Base-by-base conservation (phyloP, 305 asterid species). In the Nicotiana rustica region DNA sequence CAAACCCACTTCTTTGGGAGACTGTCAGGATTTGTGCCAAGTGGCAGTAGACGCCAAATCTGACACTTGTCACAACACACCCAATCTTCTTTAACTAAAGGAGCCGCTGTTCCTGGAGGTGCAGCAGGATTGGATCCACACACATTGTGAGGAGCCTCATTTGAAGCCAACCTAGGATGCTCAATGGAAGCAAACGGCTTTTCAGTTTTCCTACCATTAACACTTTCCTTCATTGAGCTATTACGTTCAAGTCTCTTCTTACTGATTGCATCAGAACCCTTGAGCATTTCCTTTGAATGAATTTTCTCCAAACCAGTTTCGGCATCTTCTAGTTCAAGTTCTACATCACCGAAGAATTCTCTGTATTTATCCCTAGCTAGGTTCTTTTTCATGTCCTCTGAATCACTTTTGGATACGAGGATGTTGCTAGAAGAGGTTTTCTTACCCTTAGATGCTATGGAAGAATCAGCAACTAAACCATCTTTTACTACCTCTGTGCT, bases 31-130 rank as follows among this genome's bases (percentile, higher is more conserved):
- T 93, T 89, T 78, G 88, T 95, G 79, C 92, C 98, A 69, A 88
- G 93, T 78, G 99, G 99, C 87, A 95, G 96, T 87, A 97, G 94
- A 85, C 99, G 89, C 99, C 99, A 97, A 79, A 73, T 85, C 78
- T 87, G 89, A 87, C 99, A 97, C 89, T 91, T 93, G 83, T 97
- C 99, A 78, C 99, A 97, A 21, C 38, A 55, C 73, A 95, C 99
- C 99, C 99, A 97, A 86, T 92, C 92, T 88, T 97, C 99, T 59
- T 93, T 82, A 64, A 89, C 92, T 59, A 90, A 73, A 67, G 99
- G 98, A 84, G 87, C 85, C 71, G 68, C 85, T 82, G 90, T 88
- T 15, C 86, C 60, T 81, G 91, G 90, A 79, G 85, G 80, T 85
- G 89, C 89, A 86, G 90, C 90, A 68, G 93, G 84, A 80, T 85